These are phyloP conservation scores for Puccinia polysora DNA, from an alignment of 1,284 basidiomycete genomes.

Conservation along the genomic window DNA sequence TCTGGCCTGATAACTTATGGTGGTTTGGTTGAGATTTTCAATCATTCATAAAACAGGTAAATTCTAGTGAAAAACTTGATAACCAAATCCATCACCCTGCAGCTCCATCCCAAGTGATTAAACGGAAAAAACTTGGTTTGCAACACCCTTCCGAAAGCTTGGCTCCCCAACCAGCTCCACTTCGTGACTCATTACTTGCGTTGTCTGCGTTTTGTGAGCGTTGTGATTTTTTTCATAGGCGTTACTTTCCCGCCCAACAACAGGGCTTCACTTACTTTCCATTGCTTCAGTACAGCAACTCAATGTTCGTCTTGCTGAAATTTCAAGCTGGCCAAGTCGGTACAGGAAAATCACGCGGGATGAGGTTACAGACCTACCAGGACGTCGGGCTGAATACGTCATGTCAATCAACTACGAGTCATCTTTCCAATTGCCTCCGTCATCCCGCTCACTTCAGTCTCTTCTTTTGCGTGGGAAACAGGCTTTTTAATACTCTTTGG, in stretches of 20 bases:
- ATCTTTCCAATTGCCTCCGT: not conserved
- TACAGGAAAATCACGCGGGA: constrained; percentile 46
- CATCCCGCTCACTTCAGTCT: constrained; percentile 10
- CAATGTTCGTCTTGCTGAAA: constrained; percentile 53
- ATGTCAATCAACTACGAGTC: constrained; percentile 60
- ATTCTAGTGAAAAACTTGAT: constrained; percentile 38
- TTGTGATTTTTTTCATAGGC: not conserved
- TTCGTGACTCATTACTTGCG: constrained; percentile 7
- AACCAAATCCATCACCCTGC: not conserved
- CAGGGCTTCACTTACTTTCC: not conserved
- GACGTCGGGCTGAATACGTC: constrained; percentile 54
- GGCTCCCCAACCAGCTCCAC: not conserved
- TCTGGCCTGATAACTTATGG: not conserved
- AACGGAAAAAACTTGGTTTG: not conserved
- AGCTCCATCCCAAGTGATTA: not conserved
- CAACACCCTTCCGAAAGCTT: constrained; percentile 21
- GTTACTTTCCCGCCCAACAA: not conserved
- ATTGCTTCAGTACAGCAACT: constrained; percentile 52
- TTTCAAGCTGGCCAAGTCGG: constrained; percentile 53
- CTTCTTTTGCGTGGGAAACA: constrained; percentile 52
- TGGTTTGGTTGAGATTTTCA: not conserved
- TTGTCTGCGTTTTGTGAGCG: constrained; percentile 14
- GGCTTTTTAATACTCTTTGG: constrained; percentile 88
- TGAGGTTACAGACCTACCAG: constrained; percentile 44
- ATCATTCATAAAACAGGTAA: constrained; percentile 10